phyloP scores from a whole-genome alignment of 2,329 filamentous ascomycete genomes.

The Lasiodiplodia hormozganensis region DNA sequence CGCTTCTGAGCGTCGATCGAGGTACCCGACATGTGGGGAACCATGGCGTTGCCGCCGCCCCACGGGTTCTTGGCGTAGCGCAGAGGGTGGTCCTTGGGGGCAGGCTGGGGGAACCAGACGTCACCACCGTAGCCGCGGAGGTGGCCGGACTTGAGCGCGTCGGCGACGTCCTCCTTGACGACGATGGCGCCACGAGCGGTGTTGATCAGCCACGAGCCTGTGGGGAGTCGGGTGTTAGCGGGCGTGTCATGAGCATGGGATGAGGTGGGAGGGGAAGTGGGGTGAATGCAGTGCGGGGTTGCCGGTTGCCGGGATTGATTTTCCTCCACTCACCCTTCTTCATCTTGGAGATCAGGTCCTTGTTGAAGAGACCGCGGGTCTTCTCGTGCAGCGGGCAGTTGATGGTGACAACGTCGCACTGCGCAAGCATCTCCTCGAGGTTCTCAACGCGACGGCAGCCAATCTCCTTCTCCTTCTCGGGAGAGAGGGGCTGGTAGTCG shows the following conservation, averaged over 20 bases:
- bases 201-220: conserved; percentile 95
- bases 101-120: conserved; percentile 98
- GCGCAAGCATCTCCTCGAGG: conserved; percentile 90
- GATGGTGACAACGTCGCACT: conserved; percentile 98
- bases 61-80: conserved; percentile 93
- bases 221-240: conserved; percentile 22
- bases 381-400: conserved; percentile 99
- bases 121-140: conserved; percentile 88
- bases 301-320: background rate
- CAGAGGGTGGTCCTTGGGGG: conserved; percentile 89
- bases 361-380: conserved; percentile 96
- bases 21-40: conserved; percentile 98
- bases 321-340: conserved; percentile 74
- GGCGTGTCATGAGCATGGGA: background rate
- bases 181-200: conserved; percentile 98
- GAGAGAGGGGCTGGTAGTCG: conserved; percentile 92
- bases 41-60: conserved; percentile 98
- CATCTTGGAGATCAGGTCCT: conserved; percentile 98
- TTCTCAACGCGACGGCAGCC: conserved; percentile 86
- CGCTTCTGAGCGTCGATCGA: conserved; percentile 94
- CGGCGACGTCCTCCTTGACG: conserved; percentile 98
- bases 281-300: conserved; percentile 7
- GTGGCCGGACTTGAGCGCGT: conserved; percentile 88
- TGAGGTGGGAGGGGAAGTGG: background rate
- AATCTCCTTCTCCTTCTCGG: conserved; percentile 93